Percentiles rank a stretch among this genome's conserved stretches.
These are phyloP conservation scores for Fusarium sambucinum DNA, from an alignment of 2,329 filamentous ascomycete genomes.

Conservation along the genomic window DNA sequence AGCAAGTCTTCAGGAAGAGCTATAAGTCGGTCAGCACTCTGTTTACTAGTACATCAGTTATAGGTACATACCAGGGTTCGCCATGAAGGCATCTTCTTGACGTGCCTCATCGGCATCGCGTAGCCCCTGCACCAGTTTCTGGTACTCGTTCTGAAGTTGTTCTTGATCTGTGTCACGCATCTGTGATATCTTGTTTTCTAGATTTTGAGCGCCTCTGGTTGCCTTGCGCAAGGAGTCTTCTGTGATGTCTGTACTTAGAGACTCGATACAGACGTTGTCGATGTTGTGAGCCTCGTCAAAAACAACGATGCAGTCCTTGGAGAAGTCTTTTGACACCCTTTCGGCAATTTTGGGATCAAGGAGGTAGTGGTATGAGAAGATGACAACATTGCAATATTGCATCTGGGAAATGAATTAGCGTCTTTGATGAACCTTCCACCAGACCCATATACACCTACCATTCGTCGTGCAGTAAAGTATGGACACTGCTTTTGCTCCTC, in stretches of 20 bases:
- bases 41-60: neutral
- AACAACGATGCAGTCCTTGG: constrained; percentile 97
- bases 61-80: constrained; percentile 75
- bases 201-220: constrained; percentile 87
- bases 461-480: constrained; percentile 94
- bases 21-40: constrained; percentile 37
- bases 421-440: neutral
- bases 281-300: constrained; percentile 99
- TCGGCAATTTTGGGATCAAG: constrained; percentile 98
- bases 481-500: constrained; percentile 97
- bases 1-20: constrained; percentile 92
- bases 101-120: constrained; percentile 88
- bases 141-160: constrained; percentile 94
- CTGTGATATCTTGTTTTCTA: constrained; percentile 90
- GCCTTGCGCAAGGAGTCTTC: constrained; percentile 94
- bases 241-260: constrained; percentile 94
- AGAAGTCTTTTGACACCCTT: constrained; percentile 92
- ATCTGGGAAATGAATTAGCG: constrained; percentile 67
- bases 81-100: constrained; percentile 96
- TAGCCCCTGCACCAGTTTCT: constrained; percentile 92
- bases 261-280: constrained; percentile 99
- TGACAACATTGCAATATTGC: constrained; percentile 99
- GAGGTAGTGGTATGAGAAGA: constrained; percentile 99
- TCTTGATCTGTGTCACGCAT: constrained; percentile 97
- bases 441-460: constrained; percentile 67